Evolutionary conservation across 768 basidiomycete species (phyloP), one percentile per base, ranked within the genome.

Genomic region (Artomyces pyxidatus): DNA sequence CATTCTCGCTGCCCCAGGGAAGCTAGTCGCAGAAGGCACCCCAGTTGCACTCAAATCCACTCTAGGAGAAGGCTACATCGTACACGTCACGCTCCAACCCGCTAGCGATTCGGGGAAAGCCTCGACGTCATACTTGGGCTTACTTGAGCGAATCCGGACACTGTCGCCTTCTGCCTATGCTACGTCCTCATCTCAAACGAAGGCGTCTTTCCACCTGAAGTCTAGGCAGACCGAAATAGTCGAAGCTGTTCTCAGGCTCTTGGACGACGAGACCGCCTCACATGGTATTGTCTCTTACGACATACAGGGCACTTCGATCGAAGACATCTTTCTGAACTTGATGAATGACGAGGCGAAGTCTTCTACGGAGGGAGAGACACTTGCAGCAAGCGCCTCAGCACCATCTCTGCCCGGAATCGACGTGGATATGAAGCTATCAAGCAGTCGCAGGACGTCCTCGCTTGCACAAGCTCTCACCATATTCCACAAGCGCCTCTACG

Each of bases 281-380:
- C 67, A 71, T 37, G 50, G 60, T 8, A 67, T 86, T 30, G 58
- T 58, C 0, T 78, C 77, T 0, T 85, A 83, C 57, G 82, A 88
- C 48, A 71, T 88, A 21, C 64, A 84, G 19, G 81, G 84, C 9
- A 82, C 86, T 0, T 78, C 85, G 7, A 82, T 91, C 35, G 88
- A 91, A 62, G 85, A 88, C 49, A 84, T 91, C 39, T 90, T 91
- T 68, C 71, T 91, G 17, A 72, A 75, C 35, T 64, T 91, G 16
- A 87, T 88, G 84, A 27, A 35, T 12, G 35, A 50, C 8, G 17
- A 25, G 14, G 41, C 51, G 9, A 17, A 23, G 6, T 21, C 21
- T 26, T 26, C 51, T 5, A 27, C 26, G 0, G 27, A 27, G 35
- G 40, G 19, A 4, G 52, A 49, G 39, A 44, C 50, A 27, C 21